Conservation (phyloP, 495 filamentous ascomycete genomes). For the Corynascus novoguineensis region DNA sequence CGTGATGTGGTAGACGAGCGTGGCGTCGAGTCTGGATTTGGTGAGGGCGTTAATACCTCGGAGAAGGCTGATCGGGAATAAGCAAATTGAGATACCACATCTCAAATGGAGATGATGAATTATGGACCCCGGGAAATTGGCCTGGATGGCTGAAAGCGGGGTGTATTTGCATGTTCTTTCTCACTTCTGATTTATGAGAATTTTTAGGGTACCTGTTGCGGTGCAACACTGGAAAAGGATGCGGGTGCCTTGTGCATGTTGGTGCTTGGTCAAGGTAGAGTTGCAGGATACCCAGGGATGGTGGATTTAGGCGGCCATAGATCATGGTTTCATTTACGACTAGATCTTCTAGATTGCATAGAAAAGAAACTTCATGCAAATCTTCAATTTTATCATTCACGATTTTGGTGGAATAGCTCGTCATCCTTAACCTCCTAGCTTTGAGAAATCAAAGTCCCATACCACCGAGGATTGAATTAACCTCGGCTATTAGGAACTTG, state of each 20-base stretch:
- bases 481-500: no score
- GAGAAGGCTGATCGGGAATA: conserved; percentile 3
- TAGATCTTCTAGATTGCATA: no score
- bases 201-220: conserved; percentile 3
- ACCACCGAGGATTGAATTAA: no score
- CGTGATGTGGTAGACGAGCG: conserved; percentile 3
- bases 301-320: conserved; percentile 1
- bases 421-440: no score
- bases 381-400: no score
- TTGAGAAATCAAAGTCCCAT: no score
- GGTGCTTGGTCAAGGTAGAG: conserved; percentile 7
- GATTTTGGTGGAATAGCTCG: no score
- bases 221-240: conserved; percentile 4
- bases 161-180: neutral
- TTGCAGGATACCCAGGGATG: conserved; percentile 9
- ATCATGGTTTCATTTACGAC: neutral
- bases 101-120: neutral
- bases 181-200: neutral
- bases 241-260: conserved; percentile 8
- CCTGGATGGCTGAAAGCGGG: neutral
- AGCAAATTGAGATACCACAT: neutral
- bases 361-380: no score
- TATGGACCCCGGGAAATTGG: neutral
- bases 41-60: neutral
- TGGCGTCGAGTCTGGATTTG: neutral